phyloP scores from a whole-genome alignment of 2,329 filamentous ascomycete genomes.

The Clonostachys rosea region DNA sequence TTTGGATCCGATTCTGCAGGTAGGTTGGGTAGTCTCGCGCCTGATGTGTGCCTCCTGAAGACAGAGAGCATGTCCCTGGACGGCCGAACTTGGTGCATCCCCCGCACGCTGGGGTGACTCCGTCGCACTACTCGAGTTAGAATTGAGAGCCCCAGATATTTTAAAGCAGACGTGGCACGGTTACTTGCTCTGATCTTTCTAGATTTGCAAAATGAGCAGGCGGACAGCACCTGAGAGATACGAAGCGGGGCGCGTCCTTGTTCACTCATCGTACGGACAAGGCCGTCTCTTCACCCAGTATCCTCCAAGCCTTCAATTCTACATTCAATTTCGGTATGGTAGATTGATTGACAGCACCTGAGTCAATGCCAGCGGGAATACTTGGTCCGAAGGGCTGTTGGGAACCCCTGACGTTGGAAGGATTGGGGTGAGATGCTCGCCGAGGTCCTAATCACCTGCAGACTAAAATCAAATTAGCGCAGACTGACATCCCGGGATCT shows the following conservation, averaged over 20 bases:
- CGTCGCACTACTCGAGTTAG: slow-evolving; percentile 7
- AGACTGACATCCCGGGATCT: too few relatives aligned
- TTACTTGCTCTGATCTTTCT: slow-evolving; percentile 11
- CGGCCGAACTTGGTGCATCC: slow-evolving; percentile 13
- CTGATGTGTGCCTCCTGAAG: slow-evolving; percentile 2
- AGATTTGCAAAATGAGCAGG: slow-evolving; percentile 13
- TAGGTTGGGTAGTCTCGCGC: slow-evolving; percentile 12
- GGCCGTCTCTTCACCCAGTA: too few relatives aligned
- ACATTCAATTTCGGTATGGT: too few relatives aligned
- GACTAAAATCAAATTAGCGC: too few relatives aligned
- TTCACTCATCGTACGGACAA: too few relatives aligned
- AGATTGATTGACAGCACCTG: too few relatives aligned
- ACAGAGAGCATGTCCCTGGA: slow-evolving; percentile 10
- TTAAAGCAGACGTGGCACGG: not conserved
- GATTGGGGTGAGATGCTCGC: too few relatives aligned
- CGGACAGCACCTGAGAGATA: slow-evolving; percentile 12
- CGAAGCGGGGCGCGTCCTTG: slow-evolving; percentile 2
- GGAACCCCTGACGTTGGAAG: too few relatives aligned
- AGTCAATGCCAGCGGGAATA: too few relatives aligned
- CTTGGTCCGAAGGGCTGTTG: too few relatives aligned
- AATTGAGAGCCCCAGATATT: not conserved
- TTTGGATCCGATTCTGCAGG: slow-evolving; percentile 8
- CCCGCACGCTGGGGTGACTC: slow-evolving; percentile 9
- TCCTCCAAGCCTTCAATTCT: too few relatives aligned
- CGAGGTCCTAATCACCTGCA: too few relatives aligned